Evolutionary conservation across 164 flowering plant species (phyloP), one percentile per base, ranked within the genome.

Genomic region (Sextonia rubra): DNA sequence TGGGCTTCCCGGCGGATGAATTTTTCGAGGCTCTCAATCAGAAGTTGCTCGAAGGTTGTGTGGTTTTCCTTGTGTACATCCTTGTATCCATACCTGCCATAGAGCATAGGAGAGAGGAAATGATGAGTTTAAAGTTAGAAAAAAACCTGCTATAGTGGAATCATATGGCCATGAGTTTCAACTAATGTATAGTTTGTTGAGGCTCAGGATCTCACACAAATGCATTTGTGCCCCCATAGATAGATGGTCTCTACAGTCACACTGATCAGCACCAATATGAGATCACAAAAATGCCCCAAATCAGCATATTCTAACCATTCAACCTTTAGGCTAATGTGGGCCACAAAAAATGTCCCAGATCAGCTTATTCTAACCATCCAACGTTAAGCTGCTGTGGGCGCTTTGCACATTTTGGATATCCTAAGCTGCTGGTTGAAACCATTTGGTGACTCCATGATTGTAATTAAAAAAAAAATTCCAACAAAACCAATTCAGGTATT

Each of bases 41-140:
- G 83, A 65, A 95, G 84, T 80, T 95, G 98, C 82, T 95, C 98
- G 79, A 95, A 92, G 24, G 94, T 79, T 85, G 88, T 93, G 75
- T 92, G 98, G 83, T 91, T 91, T 84, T 95, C 99, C 81, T 91
- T 95, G n/a, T 96, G 89, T 3, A 86, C 91, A 83, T 95, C 99
- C 80, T 52, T 52, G 58, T 52, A 52, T 52, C 58, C 58, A 52
- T 52, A 52, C 58, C 58, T 52, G 17, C 58, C 58, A 52, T 17
- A 52, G 15, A 52, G 58, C n/a, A 52, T 17, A 15, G 58, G 20
- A 2, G n/a, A 52, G 14, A 52, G n/a, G 58, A 52, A 52, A 52
- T 20, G 6, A 52, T 12, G 58, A 52, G 7, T 3, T 52, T n/a
- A n/a, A 52, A 52, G 58, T 52, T 52, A 15, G 58, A 52, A 52